Conservation (phyloP, 2,329 filamentous ascomycete genomes). For the Botrytis cinerea region DNA sequence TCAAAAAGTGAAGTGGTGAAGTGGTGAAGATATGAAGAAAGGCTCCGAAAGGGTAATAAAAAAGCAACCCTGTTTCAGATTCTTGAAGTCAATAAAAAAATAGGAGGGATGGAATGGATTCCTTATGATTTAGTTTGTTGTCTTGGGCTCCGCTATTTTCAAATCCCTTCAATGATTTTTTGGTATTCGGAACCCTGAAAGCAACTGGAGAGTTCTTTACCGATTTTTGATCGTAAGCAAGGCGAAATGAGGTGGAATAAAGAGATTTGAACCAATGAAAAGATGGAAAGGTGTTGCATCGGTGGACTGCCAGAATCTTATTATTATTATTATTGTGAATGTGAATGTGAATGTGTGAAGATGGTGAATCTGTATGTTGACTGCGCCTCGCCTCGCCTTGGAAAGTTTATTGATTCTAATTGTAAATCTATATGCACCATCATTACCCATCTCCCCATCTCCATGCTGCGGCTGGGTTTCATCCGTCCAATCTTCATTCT, state of each 20-base stretch:
- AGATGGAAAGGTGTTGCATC: background rate
- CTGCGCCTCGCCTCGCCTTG: conserved; percentile 5
- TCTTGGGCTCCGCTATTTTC: conserved; percentile 19
- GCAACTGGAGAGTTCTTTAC: background rate
- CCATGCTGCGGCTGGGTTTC: background rate
- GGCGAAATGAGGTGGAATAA: background rate
- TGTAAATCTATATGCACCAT: background rate
- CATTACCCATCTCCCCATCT: background rate
- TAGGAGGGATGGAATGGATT: conserved; percentile 16
- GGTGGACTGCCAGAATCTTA: background rate
- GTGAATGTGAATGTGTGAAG: no score
- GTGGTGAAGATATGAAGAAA: background rate
- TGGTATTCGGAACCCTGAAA: background rate
- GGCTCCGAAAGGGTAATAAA: background rate
- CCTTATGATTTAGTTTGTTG: conserved; percentile 11
- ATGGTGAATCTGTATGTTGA: background rate
- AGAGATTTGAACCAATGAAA: background rate
- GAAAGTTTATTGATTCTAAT: background rate
- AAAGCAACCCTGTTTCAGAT: conserved; percentile 14
- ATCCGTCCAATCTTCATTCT: background rate
- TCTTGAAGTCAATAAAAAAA: background rate
- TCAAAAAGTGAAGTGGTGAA: background rate
- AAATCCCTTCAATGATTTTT: background rate
- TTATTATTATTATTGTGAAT: no score
- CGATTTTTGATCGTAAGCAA: background rate